Conservation (phyloP, 1,284 basidiomycete genomes). For the Salmacisia buchloeana region DNA sequence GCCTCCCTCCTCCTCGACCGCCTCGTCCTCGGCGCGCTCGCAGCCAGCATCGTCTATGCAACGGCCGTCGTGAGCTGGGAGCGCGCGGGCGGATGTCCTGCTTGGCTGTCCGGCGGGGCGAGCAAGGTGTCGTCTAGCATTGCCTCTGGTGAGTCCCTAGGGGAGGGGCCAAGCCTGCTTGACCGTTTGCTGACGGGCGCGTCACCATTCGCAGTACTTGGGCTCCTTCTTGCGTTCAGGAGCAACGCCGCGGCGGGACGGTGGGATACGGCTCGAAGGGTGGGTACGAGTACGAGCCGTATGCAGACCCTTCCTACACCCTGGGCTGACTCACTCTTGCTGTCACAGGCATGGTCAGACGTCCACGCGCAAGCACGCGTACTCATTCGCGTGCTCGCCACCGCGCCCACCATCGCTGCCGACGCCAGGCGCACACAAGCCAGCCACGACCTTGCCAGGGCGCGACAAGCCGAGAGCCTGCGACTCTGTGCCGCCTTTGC, state of each 20-base stretch:
- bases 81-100: neutral
- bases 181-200: neutral
- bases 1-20: slow-evolving; percentile 1
- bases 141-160: neutral
- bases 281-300: neutral
- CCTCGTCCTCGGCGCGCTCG: neutral
- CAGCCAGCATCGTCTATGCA: neutral
- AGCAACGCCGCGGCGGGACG: neutral
- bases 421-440: neutral
- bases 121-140: slow-evolving; percentile 1
- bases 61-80: neutral
- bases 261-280: slow-evolving; percentile 1
- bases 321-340: neutral
- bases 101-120: neutral
- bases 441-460: too few relatives aligned
- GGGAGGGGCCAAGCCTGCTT: neutral
- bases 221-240: neutral
- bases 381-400: neutral
- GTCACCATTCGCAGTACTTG: neutral
- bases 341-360: neutral
- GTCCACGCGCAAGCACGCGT: neutral
- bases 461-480: too few relatives aligned
- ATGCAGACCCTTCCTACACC: neutral
- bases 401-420: neutral
- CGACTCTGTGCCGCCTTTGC: slow-evolving; percentile 1